Percentiles rank a stretch among this genome's conserved stretches.
phyloP scores from a whole-genome alignment of 768 basidiomycete species.

The Russula emetica region DNA sequence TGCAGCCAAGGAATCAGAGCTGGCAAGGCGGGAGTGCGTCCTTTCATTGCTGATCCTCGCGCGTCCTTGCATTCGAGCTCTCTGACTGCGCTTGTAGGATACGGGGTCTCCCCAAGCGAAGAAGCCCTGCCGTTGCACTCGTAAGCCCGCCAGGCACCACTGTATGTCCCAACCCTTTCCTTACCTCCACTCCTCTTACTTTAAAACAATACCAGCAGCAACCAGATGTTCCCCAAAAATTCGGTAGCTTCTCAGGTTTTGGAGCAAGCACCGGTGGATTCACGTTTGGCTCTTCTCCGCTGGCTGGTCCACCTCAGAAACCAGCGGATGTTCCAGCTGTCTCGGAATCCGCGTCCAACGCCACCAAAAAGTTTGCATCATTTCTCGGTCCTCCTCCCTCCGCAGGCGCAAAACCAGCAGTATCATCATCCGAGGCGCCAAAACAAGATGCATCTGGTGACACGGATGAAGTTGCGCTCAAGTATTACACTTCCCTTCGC shows the following conservation, averaged over 20 bases:
- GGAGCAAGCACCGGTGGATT: constrained; percentile 39
- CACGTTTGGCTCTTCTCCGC: constrained; percentile 37
- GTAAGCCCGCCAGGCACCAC: constrained; percentile 24
- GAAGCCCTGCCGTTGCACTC: constrained; percentile 28
- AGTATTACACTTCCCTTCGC: constrained; percentile 66
- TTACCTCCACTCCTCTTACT: constrained; percentile 20
- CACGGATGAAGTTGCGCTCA: constrained; percentile 36
- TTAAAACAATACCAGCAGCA: constrained; percentile 5
- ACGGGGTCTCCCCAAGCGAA: constrained; percentile 55
- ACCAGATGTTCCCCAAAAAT: constrained; percentile 40
- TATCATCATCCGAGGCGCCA: constrained; percentile 20
- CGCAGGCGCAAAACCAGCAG: constrained; percentile 10
- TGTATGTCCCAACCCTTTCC: constrained; percentile 31
- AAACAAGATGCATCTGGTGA: constrained; percentile 21
- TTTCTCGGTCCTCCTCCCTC: constrained; percentile 25
- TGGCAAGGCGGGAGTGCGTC: constrained; percentile 57
- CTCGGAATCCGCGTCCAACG: constrained; percentile 28
- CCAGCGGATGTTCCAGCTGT: constrained; percentile 30
- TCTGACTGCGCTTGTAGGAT: constrained; percentile 44
- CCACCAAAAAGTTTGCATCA: constrained; percentile 27
- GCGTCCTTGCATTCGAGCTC: neutral
- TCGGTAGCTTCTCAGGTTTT: constrained; percentile 52
- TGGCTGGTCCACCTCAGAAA: constrained; percentile 29
- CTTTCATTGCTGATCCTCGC: neutral
- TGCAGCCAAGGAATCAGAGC: constrained; percentile 54